Evolutionary conservation across 352 stramenopile genomes (phyloP).

Genomic region (Saprolegnia diclina): DNA sequence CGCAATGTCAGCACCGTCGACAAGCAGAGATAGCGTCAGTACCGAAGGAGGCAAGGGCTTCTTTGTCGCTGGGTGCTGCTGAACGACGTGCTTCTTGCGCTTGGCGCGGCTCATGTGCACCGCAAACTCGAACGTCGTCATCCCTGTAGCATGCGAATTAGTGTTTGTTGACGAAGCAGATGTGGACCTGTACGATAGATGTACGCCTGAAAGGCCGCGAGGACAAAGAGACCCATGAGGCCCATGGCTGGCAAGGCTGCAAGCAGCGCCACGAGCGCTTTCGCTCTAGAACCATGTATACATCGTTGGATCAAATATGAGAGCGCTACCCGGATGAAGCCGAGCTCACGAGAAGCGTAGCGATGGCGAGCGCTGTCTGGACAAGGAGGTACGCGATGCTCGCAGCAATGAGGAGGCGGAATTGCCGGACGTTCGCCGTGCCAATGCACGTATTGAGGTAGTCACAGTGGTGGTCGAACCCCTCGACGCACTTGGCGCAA

Average conservation of each 20-base stretch:
- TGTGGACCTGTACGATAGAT: constrained; percentile 29
- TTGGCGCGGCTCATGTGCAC: constrained; percentile 11
- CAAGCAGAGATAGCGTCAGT: background rate
- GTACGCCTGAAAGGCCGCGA: constrained; percentile 61
- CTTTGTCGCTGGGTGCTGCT: background rate
- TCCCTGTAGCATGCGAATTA: constrained; percentile 3
- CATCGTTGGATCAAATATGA: no score
- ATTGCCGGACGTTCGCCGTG: constrained; percentile 55
- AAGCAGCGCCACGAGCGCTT: constrained; percentile 30
- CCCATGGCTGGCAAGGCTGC: constrained; percentile 42
- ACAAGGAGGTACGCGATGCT: constrained; percentile 48
- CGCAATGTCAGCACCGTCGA: background rate
- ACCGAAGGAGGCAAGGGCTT: background rate
- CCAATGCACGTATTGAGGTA: constrained; percentile 94
- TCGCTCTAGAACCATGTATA: no score
- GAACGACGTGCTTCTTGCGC: background rate
- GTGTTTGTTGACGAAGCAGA: no score
- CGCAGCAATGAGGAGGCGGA: constrained; percentile 51
- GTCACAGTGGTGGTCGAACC: constrained; percentile 94
- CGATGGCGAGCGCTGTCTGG: constrained; percentile 46
- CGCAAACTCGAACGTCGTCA: constrained; percentile 24
- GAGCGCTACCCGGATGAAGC: background rate
- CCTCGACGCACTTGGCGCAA: constrained; percentile 91
- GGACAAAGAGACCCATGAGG: constrained; percentile 50
- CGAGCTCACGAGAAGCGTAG: constrained; percentile 35